These are phyloP conservation scores for Trametes villosa DNA, from an alignment of 768 basidiomycete species.

Conservation along the genomic window DNA sequence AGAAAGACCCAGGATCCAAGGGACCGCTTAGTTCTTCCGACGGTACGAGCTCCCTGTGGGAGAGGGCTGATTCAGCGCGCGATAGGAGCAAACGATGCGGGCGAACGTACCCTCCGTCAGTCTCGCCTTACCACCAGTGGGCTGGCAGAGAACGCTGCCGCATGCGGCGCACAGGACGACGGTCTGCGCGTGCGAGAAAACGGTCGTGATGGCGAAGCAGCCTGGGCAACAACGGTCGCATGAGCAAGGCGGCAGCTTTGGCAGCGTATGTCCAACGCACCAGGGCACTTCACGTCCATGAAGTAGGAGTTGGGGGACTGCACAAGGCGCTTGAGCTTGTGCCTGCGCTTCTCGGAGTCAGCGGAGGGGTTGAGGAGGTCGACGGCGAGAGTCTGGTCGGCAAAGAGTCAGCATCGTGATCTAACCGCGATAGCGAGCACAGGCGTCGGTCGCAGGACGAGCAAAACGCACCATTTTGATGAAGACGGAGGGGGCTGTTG, in stretches of 20 bases:
- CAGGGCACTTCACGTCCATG: slow-evolving; percentile 99
- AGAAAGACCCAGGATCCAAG: slow-evolving; percentile 15
- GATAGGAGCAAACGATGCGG: background rate
- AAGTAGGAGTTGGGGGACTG: slow-evolving; percentile 99
- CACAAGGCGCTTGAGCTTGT: slow-evolving; percentile 99
- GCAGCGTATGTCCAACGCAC: slow-evolving; percentile 47
- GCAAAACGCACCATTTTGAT: slow-evolving; percentile 34
- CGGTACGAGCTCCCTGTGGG: slow-evolving; percentile 92
- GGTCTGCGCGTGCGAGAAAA: slow-evolving; percentile 99
- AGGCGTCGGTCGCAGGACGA: too few species aligned
- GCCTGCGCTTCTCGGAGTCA: slow-evolving; percentile 84
- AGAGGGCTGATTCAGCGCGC: slow-evolving; percentile 17
- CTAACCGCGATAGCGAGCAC: background rate
- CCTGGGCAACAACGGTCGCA: slow-evolving; percentile 46
- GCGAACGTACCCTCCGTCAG: slow-evolving; percentile 87
- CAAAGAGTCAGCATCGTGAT: background rate
- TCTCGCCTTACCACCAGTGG: slow-evolving; percentile 96
- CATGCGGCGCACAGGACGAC: slow-evolving; percentile 94
- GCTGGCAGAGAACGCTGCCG: slow-evolving; percentile 94
- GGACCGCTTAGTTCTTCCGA: slow-evolving; percentile 74
- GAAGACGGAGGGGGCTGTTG: slow-evolving; percentile 12
- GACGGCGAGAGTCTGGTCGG: slow-evolving; percentile 84
- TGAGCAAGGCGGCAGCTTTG: slow-evolving; percentile 19
- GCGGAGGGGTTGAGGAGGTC: slow-evolving; percentile 96
- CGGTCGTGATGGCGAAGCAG: slow-evolving; percentile 94